phyloP scores from a whole-genome alignment of 139 green algal species.

The Coelastrella sp. region DNA sequence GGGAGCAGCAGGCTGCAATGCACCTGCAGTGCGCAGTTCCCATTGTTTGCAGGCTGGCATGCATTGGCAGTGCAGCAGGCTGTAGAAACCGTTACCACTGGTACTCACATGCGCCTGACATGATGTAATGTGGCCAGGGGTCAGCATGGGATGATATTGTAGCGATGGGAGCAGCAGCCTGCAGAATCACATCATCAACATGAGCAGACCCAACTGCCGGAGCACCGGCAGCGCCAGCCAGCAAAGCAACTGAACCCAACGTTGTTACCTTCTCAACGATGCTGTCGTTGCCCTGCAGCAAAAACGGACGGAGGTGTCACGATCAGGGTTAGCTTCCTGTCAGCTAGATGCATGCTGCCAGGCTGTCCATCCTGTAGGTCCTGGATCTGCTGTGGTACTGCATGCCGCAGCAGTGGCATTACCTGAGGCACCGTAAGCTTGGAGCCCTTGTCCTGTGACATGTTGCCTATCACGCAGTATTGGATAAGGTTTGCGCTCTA shows the following conservation, averaged over 20 bases:
- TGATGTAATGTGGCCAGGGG: slow-evolving; percentile 66
- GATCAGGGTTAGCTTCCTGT: not conserved
- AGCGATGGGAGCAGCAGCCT: slow-evolving; percentile 55
- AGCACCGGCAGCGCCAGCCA: no score
- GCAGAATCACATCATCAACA: not conserved
- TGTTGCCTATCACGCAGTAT: not conserved
- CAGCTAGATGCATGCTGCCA: not conserved
- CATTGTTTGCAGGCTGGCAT: no score
- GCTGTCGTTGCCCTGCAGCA: slow-evolving; percentile 33
- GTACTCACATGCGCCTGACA: slow-evolving; percentile 55
- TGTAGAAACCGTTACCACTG: no score
- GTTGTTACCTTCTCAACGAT: not conserved
- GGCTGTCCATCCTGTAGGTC: not conserved
- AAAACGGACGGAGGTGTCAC: not conserved
- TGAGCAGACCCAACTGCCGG: no score
- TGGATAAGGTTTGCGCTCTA: no score
- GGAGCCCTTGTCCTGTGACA: not conserved
- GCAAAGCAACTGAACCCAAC: not conserved
- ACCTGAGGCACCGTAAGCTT: slow-evolving; percentile 1
- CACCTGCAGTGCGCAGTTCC: no score
- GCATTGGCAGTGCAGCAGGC: no score
- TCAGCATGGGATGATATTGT: slow-evolving; percentile 58
- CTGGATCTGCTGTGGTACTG: no score
- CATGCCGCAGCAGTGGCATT: not conserved
- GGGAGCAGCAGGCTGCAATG: no score